Conservation (phyloP, 1,139 yeast genomes). For the Scheffersomyces titani region DNA sequence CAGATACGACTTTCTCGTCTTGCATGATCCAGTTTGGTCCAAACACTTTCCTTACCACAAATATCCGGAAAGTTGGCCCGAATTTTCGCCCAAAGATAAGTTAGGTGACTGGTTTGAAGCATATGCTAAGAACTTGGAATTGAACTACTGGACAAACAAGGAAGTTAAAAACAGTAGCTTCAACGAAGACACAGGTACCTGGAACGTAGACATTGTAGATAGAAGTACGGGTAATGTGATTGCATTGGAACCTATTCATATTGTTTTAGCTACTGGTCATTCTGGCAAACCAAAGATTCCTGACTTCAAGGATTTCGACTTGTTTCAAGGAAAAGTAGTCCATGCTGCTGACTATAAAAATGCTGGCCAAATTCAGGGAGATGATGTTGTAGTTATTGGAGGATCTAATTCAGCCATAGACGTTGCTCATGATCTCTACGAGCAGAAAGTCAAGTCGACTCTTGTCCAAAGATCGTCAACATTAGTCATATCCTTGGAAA, state of each 20-base stretch:
- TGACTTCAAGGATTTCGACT: conserved; percentile 31
- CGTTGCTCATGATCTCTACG: conserved; percentile 44
- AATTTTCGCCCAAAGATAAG: conserved; percentile 44
- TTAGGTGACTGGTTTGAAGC: conserved; percentile 42
- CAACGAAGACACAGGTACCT: conserved; percentile 23
- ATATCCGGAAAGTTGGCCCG: conserved; percentile 43
- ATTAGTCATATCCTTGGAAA: conserved; percentile 36
- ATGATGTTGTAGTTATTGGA: conserved; percentile 44
- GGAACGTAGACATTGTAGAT: conserved; percentile 30
- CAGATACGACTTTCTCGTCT: conserved; percentile 41
- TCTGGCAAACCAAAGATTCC: conserved; percentile 46
- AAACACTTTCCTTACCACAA: conserved; percentile 40
- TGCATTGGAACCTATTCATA: conserved; percentile 26
- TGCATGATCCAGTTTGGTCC: conserved; percentile 47
- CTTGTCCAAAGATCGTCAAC: conserved; percentile 47
- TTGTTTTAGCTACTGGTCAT: conserved; percentile 44
- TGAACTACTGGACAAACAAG: conserved; percentile 35
- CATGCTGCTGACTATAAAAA: conserved; percentile 42
- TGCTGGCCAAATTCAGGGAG: conserved; percentile 37
- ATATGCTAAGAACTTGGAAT: conserved; percentile 39
- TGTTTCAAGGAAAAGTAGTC: conserved; percentile 37
- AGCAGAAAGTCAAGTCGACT: conserved; percentile 43
- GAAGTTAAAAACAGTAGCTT: conserved; percentile 31
- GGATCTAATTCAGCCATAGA: conserved; percentile 48
- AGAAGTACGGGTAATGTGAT: conserved; percentile 15